Evolutionary conservation across 225 moss, liverwort and hornwort genomes (phyloP).

Genomic region (Pseudisothecium myosuroides): DNA sequence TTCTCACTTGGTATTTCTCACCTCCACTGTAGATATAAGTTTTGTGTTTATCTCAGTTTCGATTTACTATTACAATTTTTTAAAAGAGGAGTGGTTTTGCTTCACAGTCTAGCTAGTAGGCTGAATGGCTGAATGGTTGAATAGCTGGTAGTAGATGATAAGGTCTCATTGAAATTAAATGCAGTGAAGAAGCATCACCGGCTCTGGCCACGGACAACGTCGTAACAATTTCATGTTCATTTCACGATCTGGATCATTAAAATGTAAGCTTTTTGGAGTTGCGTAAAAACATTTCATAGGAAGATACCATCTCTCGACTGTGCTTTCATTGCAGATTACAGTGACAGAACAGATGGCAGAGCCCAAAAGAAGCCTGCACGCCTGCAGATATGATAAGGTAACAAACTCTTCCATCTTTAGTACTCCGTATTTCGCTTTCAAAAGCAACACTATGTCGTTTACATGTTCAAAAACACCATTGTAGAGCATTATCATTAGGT

Average conservation of each 20-base stretch:
- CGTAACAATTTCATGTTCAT: not conserved
- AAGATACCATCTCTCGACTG: not conserved
- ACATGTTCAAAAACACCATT: not conserved
- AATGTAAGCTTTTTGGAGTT: not conserved
- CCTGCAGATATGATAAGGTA: not conserved
- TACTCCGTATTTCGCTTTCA: too few relatives aligned
- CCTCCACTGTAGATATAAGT: not conserved
- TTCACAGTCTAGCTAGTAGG: too few relatives aligned
- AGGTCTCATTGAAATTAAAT: not conserved
- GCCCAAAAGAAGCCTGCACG: not conserved
- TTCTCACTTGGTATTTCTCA: not conserved
- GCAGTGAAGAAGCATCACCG: not conserved
- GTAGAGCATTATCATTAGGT: not conserved
- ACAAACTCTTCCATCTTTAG: not conserved
- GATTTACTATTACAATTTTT: not conserved
- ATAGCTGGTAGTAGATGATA: not conserved
- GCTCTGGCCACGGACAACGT: not conserved
- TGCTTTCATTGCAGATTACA: not conserved
- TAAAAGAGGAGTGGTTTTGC: not conserved
- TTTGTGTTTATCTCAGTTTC: not conserved
- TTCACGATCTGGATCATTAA: not conserved
- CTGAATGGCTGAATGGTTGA: not conserved
- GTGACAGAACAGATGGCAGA: not conserved
- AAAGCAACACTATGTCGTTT: not conserved
- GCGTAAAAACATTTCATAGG: not conserved